These are phyloP conservation scores for Talaromyces islandicus DNA, from an alignment of 2,329 filamentous ascomycete genomes.

Conservation along the genomic window DNA sequence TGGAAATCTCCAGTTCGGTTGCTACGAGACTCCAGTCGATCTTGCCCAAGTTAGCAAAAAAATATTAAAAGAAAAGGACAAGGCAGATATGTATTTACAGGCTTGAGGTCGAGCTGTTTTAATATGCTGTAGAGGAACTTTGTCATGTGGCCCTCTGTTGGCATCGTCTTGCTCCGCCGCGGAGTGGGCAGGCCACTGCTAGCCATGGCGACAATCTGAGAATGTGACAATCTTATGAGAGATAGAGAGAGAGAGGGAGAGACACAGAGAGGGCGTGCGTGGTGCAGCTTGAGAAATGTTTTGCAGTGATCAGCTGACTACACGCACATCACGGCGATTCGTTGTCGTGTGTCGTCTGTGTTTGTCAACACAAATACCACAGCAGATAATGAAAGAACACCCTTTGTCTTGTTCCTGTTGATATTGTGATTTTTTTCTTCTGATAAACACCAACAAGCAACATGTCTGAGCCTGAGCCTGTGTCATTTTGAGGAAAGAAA, in stretches of 20 bases:
- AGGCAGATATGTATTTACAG: constrained; percentile 35
- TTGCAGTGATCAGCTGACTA: no score
- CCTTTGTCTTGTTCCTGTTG: no score
- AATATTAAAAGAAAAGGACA: no score
- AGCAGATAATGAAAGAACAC: no score
- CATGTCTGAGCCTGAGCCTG: background rate
- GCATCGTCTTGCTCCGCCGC: constrained; percentile 38
- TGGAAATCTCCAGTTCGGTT: constrained; percentile 45
- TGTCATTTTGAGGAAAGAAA: background rate
- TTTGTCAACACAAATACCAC: no score
- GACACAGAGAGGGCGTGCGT: background rate
- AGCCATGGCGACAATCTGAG: background rate
- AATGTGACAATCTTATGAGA: background rate
- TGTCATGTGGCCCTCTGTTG: constrained; percentile 44
- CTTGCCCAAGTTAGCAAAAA: constrained; percentile 23
- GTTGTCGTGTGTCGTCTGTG: no score
- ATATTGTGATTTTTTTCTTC: background rate
- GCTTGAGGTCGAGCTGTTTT: constrained; percentile 50
- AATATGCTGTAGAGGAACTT: constrained; percentile 52
- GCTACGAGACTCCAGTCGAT: constrained; percentile 51
- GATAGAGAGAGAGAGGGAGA: no score
- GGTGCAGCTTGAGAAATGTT: background rate
- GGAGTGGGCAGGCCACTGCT: constrained; percentile 23
- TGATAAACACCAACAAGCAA: background rate
- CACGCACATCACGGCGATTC: no score